Conservation (phyloP, 2,329 filamentous ascomycete species). For the Apiospora arundinis region DNA sequence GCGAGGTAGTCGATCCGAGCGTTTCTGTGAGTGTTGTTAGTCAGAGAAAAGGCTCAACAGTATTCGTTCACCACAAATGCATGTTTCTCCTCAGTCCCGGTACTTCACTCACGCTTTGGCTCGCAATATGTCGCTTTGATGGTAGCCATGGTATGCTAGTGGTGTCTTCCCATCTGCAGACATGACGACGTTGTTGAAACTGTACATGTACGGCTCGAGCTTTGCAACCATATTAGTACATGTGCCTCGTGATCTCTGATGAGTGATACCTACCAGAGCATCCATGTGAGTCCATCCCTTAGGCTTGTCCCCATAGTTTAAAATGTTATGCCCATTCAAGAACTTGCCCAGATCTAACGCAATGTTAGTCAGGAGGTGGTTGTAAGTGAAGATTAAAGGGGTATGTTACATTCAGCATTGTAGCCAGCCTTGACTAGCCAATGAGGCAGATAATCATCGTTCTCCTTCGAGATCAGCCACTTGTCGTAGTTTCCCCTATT, state of each 20-base stretch:
- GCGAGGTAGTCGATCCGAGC: too few relatives aligned
- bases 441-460: constrained; percentile 28
- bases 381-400: background rate
- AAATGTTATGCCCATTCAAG: background rate
- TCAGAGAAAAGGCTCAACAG: too few relatives aligned
- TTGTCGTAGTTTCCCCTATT: constrained; percentile 29
- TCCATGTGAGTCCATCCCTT: background rate
- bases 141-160: constrained; percentile 41
- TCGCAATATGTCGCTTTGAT: constrained; percentile 42
- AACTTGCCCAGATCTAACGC: constrained; percentile 24
- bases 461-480: constrained; percentile 25
- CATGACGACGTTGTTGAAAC: background rate
- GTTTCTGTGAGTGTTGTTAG: too few relatives aligned
- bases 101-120: constrained; percentile 25
- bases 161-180: constrained; percentile 13
- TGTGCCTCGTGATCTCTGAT: too few relatives aligned
- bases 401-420: constrained; percentile 23
- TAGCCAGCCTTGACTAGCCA: constrained; percentile 29
- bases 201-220: background rate
- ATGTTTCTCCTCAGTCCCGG: background rate
- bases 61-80: too few relatives aligned
- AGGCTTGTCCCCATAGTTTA: background rate
- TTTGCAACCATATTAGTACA: background rate
- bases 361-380: background rate
- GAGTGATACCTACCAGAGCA: background rate